Conservation (phyloP, 257 asterid species). For the Euphrasia confusa region DNA sequence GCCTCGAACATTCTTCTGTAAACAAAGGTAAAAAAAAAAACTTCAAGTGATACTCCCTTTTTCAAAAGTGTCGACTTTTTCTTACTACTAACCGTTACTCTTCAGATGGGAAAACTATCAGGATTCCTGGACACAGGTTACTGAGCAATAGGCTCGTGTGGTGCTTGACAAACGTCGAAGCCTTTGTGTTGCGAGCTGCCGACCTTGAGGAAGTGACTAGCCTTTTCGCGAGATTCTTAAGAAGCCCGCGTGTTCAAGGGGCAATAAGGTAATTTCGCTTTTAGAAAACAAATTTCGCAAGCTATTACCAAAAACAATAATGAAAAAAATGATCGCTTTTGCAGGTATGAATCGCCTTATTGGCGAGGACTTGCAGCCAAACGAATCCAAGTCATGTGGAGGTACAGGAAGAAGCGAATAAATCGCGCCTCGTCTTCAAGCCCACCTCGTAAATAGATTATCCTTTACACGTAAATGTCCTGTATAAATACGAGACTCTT, state of each 20-base stretch:
- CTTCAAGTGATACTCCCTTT: not conserved
- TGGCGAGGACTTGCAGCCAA: conserved; percentile 72
- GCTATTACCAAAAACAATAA: not conserved
- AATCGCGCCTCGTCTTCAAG: conserved; percentile 42
- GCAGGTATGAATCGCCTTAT: conserved; percentile 78
- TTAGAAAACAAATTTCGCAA: not conserved
- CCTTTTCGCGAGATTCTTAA: conserved; percentile 68
- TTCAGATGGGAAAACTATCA: conserved; percentile 56
- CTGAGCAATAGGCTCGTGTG: conserved; percentile 64
- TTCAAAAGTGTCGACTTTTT: too few relatives aligned
- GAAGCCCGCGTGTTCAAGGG: conserved; percentile 76
- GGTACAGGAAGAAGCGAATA: conserved; percentile 63
- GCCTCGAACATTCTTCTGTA: conserved; percentile 87
- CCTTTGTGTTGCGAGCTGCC: conserved; percentile 60
- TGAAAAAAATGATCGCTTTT: not conserved
- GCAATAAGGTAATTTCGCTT: conserved; percentile 61
- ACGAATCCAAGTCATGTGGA: conserved; percentile 80
- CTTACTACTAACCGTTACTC: not conserved
- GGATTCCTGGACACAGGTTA: conserved; percentile 61
- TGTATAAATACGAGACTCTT: not conserved
- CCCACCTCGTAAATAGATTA: conserved; percentile 21
- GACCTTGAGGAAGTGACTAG: conserved; percentile 88
- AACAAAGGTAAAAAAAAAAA: conserved; percentile 45
- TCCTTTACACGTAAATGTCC: not conserved
- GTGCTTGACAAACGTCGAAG: conserved; percentile 79